Conservation (phyloP, 306 rosid species). For the Rosa lucieae region DNA sequence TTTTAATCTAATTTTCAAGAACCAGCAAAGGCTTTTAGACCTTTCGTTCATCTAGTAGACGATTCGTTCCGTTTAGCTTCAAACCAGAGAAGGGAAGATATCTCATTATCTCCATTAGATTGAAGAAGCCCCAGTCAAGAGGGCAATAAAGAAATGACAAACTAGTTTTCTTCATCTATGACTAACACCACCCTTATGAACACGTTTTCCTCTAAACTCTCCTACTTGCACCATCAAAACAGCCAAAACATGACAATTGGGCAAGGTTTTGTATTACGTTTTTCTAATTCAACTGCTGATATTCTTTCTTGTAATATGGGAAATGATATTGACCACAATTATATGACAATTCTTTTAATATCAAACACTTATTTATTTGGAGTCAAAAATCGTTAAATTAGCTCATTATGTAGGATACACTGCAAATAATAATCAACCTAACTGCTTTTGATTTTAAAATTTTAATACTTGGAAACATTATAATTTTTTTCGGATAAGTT, state of each 20-base stretch:
- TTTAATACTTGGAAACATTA: neutral
- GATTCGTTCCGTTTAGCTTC: neutral
- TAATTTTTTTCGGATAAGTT: neutral
- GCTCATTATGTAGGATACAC: too few species aligned
- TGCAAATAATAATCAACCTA: too few species aligned
- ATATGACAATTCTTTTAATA: neutral
- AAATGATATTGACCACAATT: neutral
- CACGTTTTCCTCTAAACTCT: neutral
- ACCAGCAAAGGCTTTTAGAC: neutral
- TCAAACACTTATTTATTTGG: too few species aligned
- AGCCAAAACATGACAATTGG: neutral
- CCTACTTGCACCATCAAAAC: conserved; percentile 14
- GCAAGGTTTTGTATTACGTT: neutral
- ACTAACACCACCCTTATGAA: neutral
- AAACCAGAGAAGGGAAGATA: neutral
- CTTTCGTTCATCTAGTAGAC: neutral
- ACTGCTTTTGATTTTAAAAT: too few species aligned
- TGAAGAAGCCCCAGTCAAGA: conserved; percentile 6
- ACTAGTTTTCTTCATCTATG: neutral
- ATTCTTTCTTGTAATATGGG: neutral
- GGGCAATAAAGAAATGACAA: neutral
- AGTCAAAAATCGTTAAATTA: too few species aligned
- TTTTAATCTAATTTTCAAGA: neutral
- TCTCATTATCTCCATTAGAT: neutral
- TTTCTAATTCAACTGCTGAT: neutral